phyloP scores from a whole-genome alignment of 768 basidiomycete species.

The Tylopilus sp. region DNA sequence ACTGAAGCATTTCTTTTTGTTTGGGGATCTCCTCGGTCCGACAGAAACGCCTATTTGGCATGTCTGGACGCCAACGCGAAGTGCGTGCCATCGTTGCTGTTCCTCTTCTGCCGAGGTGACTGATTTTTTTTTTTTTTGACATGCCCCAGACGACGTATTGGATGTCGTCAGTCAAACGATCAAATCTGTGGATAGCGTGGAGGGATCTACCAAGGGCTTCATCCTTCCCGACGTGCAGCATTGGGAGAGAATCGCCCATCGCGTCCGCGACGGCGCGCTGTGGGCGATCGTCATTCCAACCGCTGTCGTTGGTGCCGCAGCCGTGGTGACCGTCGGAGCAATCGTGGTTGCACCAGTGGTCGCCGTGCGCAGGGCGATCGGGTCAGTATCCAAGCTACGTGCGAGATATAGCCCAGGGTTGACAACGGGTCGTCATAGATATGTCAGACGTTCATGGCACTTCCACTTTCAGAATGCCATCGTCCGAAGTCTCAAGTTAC shows the following conservation, averaged over 20 bases:
- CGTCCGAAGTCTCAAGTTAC: neutral
- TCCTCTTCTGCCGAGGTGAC: neutral
- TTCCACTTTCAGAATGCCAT: neutral
- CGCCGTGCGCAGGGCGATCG: neutral
- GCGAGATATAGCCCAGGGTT: neutral
- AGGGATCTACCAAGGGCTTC: constrained; percentile 3
- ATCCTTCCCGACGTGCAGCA: constrained; percentile 2
- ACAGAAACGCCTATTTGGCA: constrained; percentile 5
- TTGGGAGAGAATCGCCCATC: constrained; percentile 2
- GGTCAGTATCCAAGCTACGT: neutral
- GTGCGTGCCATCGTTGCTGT: neutral
- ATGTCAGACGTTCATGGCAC: neutral
- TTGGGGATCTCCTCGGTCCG: constrained; percentile 4
- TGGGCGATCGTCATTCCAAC: constrained; percentile 3
- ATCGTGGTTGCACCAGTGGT: neutral
- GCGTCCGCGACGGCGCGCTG: neutral
- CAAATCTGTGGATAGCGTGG: constrained; percentile 6
- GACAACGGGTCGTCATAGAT: neutral
- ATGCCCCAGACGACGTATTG: neutral
- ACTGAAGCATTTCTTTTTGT: constrained; percentile 15
- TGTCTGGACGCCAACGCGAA: neutral
- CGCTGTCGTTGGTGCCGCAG: neutral
- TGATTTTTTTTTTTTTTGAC: too few species aligned
- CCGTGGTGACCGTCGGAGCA: neutral
- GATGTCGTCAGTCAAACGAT: constrained; percentile 5